Conservation (phyloP, 148 eudicot genomes). For the Rhododendron williamsianum region DNA sequence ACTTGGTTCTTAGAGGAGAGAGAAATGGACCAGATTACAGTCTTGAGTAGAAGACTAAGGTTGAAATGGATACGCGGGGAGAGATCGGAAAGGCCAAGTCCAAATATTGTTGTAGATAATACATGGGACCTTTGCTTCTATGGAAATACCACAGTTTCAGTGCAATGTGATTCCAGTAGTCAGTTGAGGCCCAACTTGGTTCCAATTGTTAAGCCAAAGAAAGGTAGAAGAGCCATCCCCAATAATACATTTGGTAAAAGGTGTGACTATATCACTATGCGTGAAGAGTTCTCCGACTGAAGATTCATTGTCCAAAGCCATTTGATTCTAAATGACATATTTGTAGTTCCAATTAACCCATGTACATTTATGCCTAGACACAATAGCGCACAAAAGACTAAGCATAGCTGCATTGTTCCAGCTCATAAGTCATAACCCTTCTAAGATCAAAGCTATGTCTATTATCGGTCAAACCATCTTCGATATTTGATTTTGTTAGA, state of each 20-base stretch:
- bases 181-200: not conserved
- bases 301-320: not conserved
- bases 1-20: not conserved
- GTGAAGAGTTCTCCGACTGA: not conserved
- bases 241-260: not conserved
- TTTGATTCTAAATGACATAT: not conserved
- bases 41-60: not conserved
- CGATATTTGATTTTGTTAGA: not conserved
- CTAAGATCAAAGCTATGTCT: not conserved
- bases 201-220: not conserved
- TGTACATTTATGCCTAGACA: not conserved
- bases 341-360: not conserved
- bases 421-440: not conserved
- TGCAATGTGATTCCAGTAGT: not conserved
- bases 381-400: not conserved
- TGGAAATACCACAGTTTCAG: not conserved
- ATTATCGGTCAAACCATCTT: not conserved
- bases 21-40: not conserved
- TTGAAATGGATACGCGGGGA: not conserved
- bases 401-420: not conserved
- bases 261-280: not conserved
- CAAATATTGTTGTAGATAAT: not conserved
- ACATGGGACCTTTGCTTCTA: not conserved
- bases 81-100: not conserved
- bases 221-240: not conserved